Conservation (phyloP, 306 rosid species). For the Fragaria ananassa region DNA sequence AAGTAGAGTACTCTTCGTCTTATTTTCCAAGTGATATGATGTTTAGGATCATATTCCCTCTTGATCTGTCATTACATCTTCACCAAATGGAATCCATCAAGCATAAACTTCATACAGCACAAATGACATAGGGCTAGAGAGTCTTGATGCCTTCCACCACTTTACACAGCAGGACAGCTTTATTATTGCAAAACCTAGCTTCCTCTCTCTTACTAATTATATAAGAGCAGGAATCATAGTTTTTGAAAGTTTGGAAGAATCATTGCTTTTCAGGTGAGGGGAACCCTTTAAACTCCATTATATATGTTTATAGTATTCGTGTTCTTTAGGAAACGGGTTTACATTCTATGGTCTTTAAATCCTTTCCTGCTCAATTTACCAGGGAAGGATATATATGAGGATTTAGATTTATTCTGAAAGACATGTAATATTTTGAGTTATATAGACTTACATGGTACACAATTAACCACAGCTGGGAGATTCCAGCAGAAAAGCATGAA, state of each 20-base stretch:
- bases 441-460: neutral
- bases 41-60: conserved; percentile 13
- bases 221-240: neutral
- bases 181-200: neutral
- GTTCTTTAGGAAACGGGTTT: neutral
- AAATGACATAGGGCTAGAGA: neutral
- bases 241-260: neutral
- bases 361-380: neutral
- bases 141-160: neutral
- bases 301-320: neutral
- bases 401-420: neutral
- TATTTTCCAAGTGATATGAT: conserved; percentile 7
- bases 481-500: neutral
- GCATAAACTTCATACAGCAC: conserved; percentile 3
- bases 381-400: neutral
- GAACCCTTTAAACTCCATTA: neutral
- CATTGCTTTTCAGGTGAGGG: neutral
- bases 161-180: neutral
- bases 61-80: neutral
- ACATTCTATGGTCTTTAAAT: neutral
- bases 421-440: neutral
- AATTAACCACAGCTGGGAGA: neutral
- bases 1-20: neutral
- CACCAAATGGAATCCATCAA: neutral
- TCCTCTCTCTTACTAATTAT: neutral